A percentile compares a stretch with the other conserved stretches of the same genome.
phyloP scores from a whole-genome alignment of 2,329 filamentous ascomycete species.

The Metarhizium sp. region DNA sequence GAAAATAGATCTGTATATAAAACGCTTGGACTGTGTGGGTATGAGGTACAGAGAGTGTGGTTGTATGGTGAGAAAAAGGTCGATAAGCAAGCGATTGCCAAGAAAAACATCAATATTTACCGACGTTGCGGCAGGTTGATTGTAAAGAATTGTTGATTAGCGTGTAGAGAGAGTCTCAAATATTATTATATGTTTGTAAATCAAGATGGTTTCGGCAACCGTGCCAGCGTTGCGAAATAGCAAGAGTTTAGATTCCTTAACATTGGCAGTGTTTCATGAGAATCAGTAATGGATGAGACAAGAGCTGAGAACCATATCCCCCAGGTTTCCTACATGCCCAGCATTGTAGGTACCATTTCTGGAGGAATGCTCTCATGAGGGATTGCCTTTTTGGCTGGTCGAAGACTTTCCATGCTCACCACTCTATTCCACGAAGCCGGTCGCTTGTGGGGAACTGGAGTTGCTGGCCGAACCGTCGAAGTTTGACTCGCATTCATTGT shows the following conservation, averaged over 20 bases:
- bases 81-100: background rate
- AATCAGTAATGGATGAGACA: background rate
- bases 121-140: background rate
- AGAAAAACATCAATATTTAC: background rate
- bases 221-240: background rate
- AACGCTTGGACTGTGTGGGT: background rate
- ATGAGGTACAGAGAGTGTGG: background rate
- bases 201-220: background rate
- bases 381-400: constrained; percentile 25
- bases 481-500: constrained; percentile 15
- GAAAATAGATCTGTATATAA: background rate
- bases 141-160: background rate
- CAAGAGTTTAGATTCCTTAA: background rate
- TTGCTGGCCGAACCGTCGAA: constrained; percentile 23
- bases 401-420: constrained; percentile 27
- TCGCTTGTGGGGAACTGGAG: constrained; percentile 28
- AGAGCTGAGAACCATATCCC: background rate
- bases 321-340: constrained; percentile 13
- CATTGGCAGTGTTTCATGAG: background rate
- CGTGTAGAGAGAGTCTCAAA: background rate
- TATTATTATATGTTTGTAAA: background rate
- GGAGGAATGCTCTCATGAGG: constrained; percentile 17
- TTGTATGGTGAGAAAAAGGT: background rate
- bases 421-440: constrained; percentile 29
- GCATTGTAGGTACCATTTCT: constrained; percentile 15